Conservation (phyloP, 2,329 filamentous ascomycete genomes). For the Bimuria novae-zelandiae region DNA sequence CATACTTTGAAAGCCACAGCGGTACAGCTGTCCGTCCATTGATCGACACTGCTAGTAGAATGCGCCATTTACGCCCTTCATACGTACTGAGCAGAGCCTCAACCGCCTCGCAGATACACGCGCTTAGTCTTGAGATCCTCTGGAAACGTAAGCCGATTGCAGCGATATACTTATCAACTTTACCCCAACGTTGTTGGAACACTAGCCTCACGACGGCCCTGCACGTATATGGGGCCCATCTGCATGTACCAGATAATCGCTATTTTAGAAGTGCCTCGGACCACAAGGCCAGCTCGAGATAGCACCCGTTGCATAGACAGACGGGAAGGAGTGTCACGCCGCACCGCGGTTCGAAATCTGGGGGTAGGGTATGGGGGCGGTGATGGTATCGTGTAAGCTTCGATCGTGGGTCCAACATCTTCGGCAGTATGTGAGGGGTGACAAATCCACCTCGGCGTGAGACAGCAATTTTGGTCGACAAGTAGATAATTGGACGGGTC, state of each 20-base stretch:
- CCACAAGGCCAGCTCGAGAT: background rate
- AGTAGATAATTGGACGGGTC: background rate
- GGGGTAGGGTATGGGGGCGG: conserved; percentile 1
- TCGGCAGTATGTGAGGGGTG: background rate
- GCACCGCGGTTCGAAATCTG: background rate
- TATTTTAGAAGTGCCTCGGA: background rate
- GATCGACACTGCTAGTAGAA: too few relatives aligned
- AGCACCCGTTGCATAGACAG: conserved; percentile 4
- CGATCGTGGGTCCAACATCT: background rate
- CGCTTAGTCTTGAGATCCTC: too few relatives aligned
- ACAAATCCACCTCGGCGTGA: background rate
- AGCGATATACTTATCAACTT: too few relatives aligned
- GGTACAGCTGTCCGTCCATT: too few relatives aligned
- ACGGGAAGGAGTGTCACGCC: background rate
- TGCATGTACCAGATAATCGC: background rate
- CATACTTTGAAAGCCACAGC: too few relatives aligned
- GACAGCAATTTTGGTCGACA: background rate
- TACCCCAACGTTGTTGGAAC: too few relatives aligned
- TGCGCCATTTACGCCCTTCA: background rate
- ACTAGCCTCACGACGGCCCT: too few relatives aligned
- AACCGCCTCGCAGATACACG: too few relatives aligned
- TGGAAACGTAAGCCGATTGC: too few relatives aligned
- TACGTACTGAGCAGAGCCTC: too few relatives aligned
- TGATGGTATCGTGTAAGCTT: background rate
- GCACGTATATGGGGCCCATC: background rate